Conservation (phyloP, 108 stramenopile species). For the Nitzschia sp. region DNA sequence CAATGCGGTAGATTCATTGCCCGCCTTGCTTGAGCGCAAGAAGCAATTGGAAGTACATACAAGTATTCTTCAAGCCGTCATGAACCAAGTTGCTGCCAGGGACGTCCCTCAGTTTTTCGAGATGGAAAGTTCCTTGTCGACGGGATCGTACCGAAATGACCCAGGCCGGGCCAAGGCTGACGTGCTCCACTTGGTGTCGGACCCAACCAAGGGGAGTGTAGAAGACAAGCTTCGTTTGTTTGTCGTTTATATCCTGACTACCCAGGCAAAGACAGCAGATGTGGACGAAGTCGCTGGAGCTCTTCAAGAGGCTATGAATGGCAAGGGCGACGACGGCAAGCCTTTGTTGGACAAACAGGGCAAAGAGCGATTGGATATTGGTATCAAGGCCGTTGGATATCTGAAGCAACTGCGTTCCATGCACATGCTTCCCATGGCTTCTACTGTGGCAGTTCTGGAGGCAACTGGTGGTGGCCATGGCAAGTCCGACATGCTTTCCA, state of each 20-base stretch:
- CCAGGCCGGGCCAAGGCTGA: slow-evolving; percentile 67
- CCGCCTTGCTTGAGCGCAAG: slow-evolving; percentile 91
- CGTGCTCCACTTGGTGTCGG: slow-evolving; percentile 74
- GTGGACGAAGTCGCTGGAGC: slow-evolving; percentile 80
- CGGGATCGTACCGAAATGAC: slow-evolving; percentile 82
- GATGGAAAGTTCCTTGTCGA: slow-evolving; percentile 81
- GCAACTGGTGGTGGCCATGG: slow-evolving; percentile 29
- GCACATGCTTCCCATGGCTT: slow-evolving; percentile 79
- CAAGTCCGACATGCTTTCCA: slow-evolving; percentile 47
- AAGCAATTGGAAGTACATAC: slow-evolving; percentile 95
- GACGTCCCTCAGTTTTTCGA: slow-evolving; percentile 97
- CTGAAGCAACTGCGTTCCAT: slow-evolving; percentile 84
- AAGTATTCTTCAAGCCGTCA: slow-evolving; percentile 93
- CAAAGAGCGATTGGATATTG: slow-evolving; percentile 45
- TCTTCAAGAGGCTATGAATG: slow-evolving; percentile 68
- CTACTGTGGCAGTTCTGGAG: slow-evolving; percentile 56
- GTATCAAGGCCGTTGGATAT: slow-evolving; percentile 72
- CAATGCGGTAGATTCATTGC: slow-evolving; percentile 92
- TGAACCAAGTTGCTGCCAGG: slow-evolving; percentile 93
- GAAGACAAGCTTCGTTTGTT: slow-evolving; percentile 94
- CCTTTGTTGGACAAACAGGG: slow-evolving; percentile 65
- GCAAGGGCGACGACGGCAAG: slow-evolving; percentile 33
- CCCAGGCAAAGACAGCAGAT: slow-evolving; percentile 69
- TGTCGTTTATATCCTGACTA: slow-evolving; percentile 79
- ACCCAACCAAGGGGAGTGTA: slow-evolving; percentile 87